phyloP scores from a whole-genome alignment of 2,329 filamentous ascomycete genomes.

The Pestalotiopsis sp. region DNA sequence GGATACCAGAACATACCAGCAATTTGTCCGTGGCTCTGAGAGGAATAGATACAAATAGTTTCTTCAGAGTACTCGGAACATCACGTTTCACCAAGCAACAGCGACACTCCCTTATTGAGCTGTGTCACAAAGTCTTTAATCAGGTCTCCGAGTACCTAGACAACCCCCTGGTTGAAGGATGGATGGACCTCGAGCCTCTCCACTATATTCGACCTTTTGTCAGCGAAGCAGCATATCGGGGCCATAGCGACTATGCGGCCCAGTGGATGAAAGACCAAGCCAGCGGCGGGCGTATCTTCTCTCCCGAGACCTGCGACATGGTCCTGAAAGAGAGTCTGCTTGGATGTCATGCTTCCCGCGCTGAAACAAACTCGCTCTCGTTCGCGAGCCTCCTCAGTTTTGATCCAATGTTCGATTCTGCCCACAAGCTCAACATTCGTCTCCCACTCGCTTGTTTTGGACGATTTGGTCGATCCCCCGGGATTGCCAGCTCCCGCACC shows the following conservation, averaged over 20 bases:
- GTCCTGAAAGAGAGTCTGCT: neutral
- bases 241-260: neutral
- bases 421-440: neutral
- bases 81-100: neutral
- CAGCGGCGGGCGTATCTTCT: neutral
- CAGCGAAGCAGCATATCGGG: neutral
- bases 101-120: neutral
- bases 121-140: neutral
- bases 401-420: neutral
- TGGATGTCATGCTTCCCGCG: neutral
- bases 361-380: neutral
- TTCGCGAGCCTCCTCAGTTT: neutral
- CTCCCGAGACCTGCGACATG: neutral
- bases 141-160: neutral
- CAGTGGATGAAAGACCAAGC: neutral
- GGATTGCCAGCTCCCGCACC: neutral
- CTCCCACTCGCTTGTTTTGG: neutral
- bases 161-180: neutral
- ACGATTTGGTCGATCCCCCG: neutral
- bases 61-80: neutral
- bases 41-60: accelerated
- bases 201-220: neutral
- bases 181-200: neutral
- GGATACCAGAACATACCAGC: neutral
- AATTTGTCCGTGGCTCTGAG: neutral